phyloP scores from a whole-genome alignment of 78 protist genomes.

The Guillardia theta region DNA sequence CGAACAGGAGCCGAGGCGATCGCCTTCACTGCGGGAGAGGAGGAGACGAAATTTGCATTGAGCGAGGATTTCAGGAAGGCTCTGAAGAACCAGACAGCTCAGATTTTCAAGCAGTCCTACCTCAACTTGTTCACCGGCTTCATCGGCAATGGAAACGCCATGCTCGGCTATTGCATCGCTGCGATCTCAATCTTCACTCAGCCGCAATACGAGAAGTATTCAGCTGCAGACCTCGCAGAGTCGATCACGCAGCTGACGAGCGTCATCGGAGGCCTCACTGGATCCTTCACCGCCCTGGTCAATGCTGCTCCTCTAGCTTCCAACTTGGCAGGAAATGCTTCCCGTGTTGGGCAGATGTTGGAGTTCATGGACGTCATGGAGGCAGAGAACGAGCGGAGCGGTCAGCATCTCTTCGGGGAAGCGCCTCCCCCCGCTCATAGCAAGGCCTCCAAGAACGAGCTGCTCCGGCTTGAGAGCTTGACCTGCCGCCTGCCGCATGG shows the following conservation, averaged over 20 bases:
- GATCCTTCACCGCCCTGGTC: constrained; percentile 35
- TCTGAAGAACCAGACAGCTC: constrained; percentile 5
- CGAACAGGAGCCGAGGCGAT: constrained; percentile 23
- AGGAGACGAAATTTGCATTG: neutral
- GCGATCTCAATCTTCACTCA: constrained; percentile 24
- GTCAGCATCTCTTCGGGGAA: too few relatives aligned
- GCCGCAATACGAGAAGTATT: neutral
- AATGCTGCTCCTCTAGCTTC: constrained; percentile 33
- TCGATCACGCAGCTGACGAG: constrained; percentile 28
- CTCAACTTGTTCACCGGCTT: constrained; percentile 40
- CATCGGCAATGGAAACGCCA: constrained; percentile 33
- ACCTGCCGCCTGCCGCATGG: constrained; percentile 38
- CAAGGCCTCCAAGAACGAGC: neutral
- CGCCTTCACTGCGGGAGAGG: constrained; percentile 37
- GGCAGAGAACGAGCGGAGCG: neutral
- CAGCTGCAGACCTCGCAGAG: constrained; percentile 36
- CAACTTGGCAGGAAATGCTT: constrained; percentile 14
- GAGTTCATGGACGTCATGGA: constrained; percentile 28
- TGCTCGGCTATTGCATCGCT: constrained; percentile 35
- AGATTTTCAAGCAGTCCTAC: constrained; percentile 38
- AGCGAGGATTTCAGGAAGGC: neutral
- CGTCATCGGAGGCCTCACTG: constrained; percentile 39
- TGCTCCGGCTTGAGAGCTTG: neutral
- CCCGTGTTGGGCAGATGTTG: constrained; percentile 40
- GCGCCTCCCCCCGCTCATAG: too few relatives aligned